A percentile compares a stretch with the other conserved stretches of the same genome.
These are phyloP conservation scores for Vitellaria paradoxa DNA, from an alignment of 179 eudicot species.

Conservation along the genomic window DNA sequence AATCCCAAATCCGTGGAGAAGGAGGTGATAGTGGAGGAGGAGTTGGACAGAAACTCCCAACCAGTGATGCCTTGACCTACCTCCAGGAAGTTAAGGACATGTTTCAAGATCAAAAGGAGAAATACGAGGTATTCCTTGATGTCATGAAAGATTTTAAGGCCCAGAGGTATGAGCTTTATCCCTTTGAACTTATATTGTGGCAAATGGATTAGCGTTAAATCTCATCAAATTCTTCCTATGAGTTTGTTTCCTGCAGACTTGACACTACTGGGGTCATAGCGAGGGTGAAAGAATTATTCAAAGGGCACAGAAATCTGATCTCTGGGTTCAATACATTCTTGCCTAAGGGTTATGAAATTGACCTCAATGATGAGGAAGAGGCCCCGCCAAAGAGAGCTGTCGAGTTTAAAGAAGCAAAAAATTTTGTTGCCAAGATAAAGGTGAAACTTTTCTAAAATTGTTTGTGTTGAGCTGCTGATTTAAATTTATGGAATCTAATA, in stretches of 20 bases:
- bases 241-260: constrained; percentile 49
- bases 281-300: constrained; percentile 87
- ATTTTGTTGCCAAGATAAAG: constrained; percentile 97
- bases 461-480: constrained; percentile 1
- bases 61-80: constrained; percentile 87
- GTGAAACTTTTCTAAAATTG: constrained; percentile 29
- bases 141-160: constrained; percentile 99
- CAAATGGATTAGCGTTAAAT: background rate
- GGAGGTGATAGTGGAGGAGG: constrained; percentile 30
- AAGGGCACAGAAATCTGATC: constrained; percentile 85
- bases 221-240: background rate
- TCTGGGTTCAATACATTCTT: constrained; percentile 94
- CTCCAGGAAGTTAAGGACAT: constrained; percentile 93
- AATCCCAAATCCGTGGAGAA: constrained; percentile 23
- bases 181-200: background rate
- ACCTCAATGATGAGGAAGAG: constrained; percentile 65
- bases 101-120: constrained; percentile 86
- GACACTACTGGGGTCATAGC: constrained; percentile 95
- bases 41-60: constrained; percentile 68
- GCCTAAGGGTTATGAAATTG: constrained; percentile 95
- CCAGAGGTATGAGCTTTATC: constrained; percentile 51
- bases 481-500: constrained; percentile 8
- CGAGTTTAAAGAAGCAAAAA: constrained; percentile 95
- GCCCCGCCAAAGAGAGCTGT: constrained; percentile 76
- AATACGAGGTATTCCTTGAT: constrained; percentile 89